Evolutionary conservation across 2,329 filamentous ascomycete species (phyloP).

Genomic region (Colletotrichum plurivorum): DNA sequence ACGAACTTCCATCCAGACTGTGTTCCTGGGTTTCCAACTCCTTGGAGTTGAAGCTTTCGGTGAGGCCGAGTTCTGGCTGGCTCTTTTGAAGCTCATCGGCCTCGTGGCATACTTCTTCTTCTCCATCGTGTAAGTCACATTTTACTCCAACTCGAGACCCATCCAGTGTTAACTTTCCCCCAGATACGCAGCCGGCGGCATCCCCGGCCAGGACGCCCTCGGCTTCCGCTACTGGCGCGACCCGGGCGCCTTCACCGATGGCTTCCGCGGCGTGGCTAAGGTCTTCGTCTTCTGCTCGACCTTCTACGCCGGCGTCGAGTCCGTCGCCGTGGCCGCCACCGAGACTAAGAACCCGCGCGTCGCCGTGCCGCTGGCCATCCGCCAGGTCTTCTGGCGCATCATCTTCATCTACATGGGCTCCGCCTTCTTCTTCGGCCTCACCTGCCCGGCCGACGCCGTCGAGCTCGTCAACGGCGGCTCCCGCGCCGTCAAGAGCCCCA

Average conservation of each 20-base stretch:
- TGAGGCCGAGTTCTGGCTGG: constrained; percentile 86
- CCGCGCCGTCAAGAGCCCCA: constrained; percentile 78
- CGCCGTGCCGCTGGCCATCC: constrained; percentile 71
- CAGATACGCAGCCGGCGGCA: constrained; percentile 76
- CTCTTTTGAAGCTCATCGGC: constrained; percentile 78
- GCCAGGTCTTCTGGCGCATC: constrained; percentile 74
- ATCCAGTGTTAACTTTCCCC: neutral
- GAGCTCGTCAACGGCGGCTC: constrained; percentile 73
- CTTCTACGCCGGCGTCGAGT: constrained; percentile 78
- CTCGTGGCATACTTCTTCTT: constrained; percentile 82
- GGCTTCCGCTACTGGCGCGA: constrained; percentile 81
- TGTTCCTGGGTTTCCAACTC: constrained; percentile 78
- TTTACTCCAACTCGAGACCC: neutral
- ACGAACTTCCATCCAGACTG: constrained; percentile 48
- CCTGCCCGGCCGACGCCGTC: constrained; percentile 77
- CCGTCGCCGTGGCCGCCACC: constrained; percentile 74
- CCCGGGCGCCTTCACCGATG: constrained; percentile 79
- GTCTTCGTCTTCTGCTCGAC: constrained; percentile 80
- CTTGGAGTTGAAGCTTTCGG: constrained; percentile 82
- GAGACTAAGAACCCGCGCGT: constrained; percentile 71
- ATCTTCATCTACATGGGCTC: constrained; percentile 77
- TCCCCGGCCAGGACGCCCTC: constrained; percentile 69
- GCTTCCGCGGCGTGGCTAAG: constrained; percentile 75
- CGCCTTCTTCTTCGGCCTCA: constrained; percentile 82
- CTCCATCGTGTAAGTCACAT: constrained; percentile 68